These are phyloP conservation scores for Salvia splendens DNA, from an alignment of 257 asterid species.

Conservation along the genomic window DNA sequence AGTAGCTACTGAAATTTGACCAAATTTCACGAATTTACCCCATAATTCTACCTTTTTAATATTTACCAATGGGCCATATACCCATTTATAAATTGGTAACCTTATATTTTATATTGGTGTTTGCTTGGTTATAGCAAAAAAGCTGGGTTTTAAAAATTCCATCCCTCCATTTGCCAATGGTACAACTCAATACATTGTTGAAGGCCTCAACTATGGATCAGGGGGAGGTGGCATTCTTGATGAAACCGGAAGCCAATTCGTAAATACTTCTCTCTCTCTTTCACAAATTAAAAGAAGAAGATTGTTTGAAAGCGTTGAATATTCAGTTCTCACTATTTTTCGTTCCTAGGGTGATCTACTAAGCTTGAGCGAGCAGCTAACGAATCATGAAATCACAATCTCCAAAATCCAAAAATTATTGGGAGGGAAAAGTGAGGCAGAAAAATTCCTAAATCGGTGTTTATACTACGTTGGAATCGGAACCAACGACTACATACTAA, in stretches of 20 bases:
- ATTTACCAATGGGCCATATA: too few species aligned
- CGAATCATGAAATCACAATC: slow-evolving; percentile 29
- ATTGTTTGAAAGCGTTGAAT: too few species aligned
- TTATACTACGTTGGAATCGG: slow-evolving; percentile 40
- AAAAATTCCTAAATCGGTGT: slow-evolving; percentile 27
- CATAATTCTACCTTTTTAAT: too few species aligned
- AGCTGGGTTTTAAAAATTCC: slow-evolving; percentile 45
- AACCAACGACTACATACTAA: slow-evolving; percentile 43
- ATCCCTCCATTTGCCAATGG: slow-evolving; percentile 49
- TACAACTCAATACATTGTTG: slow-evolving; percentile 34
- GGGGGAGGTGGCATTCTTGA: slow-evolving; percentile 59
- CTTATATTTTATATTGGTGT: too few species aligned
- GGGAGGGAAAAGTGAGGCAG: slow-evolving; percentile 20
- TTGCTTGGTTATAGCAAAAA: slow-evolving; percentile 39
- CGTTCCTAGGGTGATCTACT: slow-evolving; percentile 32
- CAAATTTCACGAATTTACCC: too few species aligned
- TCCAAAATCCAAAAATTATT: slow-evolving; percentile 16
- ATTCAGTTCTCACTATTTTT: not conserved
- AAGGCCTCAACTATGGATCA: slow-evolving; percentile 56
- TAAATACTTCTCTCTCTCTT: slow-evolving; percentile 20
- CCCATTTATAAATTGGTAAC: too few species aligned
- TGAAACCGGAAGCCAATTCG: slow-evolving; percentile 53
- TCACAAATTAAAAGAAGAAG: not conserved
- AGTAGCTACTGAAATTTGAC: too few species aligned
- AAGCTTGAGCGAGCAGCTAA: slow-evolving; percentile 35